phyloP scores from a whole-genome alignment of 495 filamentous ascomycete genomes.

The Cudoniella acicularis region DNA sequence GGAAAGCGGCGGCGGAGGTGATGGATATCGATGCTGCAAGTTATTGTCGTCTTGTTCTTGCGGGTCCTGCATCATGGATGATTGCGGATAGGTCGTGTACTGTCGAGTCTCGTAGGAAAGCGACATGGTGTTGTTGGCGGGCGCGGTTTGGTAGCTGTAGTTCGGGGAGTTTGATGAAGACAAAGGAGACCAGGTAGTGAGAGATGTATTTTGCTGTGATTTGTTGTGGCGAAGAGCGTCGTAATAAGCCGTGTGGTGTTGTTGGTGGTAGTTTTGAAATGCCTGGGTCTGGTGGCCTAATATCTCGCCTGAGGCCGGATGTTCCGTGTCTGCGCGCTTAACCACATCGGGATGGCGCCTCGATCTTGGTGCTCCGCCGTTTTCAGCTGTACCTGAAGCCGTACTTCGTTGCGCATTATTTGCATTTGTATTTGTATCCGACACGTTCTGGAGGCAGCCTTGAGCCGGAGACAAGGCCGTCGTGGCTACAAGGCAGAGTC shows the following conservation, averaged over 20 bases:
- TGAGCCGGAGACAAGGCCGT: background rate
- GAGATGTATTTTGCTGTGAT: background rate
- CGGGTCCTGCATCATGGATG: slow-evolving; percentile 19
- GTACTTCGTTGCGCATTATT: background rate
- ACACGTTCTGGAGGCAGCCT: background rate
- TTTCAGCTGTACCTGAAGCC: background rate
- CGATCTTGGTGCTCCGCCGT: background rate
- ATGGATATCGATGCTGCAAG: slow-evolving; percentile 21
- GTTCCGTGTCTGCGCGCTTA: background rate
- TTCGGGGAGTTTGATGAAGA: background rate
- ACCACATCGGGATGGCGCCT: background rate
- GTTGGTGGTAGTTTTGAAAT: background rate
- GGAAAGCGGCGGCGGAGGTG: slow-evolving; percentile 16
- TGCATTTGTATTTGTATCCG: background rate
- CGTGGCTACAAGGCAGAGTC: background rate
- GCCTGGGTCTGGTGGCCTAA: slow-evolving; percentile 4
- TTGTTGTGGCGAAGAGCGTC: slow-evolving; percentile 12
- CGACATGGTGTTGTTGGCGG: slow-evolving; percentile 17
- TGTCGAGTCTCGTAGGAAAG: slow-evolving; percentile 17
- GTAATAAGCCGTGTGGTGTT: slow-evolving; percentile 9
- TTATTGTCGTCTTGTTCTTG: slow-evolving; percentile 25
- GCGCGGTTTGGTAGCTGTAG: background rate
- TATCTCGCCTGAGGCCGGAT: background rate
- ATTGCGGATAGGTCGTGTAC: slow-evolving; percentile 17
- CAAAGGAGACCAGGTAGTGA: slow-evolving; percentile 5